phyloP scores from a whole-genome alignment of 75 land plant species.

The Chamaecyparis obtusa region DNA sequence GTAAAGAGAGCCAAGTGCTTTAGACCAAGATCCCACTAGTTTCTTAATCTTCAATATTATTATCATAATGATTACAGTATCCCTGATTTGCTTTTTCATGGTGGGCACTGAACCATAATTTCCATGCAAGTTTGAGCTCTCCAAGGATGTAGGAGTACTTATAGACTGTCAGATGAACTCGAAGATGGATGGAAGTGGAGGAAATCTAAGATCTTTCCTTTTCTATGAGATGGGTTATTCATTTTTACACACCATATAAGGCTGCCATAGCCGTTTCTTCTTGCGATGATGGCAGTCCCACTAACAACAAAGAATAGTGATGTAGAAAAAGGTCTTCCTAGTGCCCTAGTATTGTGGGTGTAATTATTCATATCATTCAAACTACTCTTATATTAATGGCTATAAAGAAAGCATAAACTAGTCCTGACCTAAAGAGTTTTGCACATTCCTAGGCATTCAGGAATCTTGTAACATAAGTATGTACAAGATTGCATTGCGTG shows the following conservation, averaged over 20 bases:
- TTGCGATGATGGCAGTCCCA: neutral
- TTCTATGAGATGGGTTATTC: neutral
- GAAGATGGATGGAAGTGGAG: neutral
- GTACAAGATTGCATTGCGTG: neutral
- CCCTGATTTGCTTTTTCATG: too few species aligned
- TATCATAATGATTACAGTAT: neutral
- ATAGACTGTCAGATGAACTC: neutral
- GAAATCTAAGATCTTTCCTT: neutral
- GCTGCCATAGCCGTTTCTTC: neutral
- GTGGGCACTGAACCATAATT: too few species aligned
- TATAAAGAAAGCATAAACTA: neutral
- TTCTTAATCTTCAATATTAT: neutral
- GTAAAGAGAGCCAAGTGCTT: neutral
- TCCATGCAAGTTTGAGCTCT: too few species aligned
- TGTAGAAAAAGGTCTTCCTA: neutral
- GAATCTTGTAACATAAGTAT: neutral
- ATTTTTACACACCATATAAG: neutral
- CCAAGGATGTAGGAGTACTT: too few species aligned
- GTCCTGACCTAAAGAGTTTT: neutral
- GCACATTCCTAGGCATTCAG: neutral
- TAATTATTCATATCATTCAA: constrained; percentile 9
- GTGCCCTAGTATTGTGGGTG: constrained; percentile 8
- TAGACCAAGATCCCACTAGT: neutral
- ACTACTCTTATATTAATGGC: neutral
- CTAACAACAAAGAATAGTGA: neutral